Evolutionary conservation across 441 rosid genomes (phyloP).

Genomic region (Omphalea diandra): DNA sequence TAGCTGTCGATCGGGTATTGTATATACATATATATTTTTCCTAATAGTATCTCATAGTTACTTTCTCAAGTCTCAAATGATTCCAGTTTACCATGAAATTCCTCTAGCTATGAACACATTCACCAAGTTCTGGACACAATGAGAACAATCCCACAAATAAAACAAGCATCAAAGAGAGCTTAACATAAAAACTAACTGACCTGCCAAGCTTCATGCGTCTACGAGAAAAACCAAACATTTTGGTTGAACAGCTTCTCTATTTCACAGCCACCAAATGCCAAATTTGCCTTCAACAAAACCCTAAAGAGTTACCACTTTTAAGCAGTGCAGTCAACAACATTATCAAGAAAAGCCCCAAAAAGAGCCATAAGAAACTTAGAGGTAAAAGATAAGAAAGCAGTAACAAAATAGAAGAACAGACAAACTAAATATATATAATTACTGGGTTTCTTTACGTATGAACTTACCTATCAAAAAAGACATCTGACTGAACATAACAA

Average conservation of each 20-base stretch:
- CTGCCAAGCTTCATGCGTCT: conserved; percentile 94
- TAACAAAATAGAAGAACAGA: conserved; percentile 10
- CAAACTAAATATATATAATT: background rate
- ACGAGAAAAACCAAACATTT: conserved; percentile 81
- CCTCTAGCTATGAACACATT: background rate
- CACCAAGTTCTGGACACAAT: background rate
- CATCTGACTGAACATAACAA: conserved; percentile 14
- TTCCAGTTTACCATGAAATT: background rate
- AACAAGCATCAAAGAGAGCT: background rate
- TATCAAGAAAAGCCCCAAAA: conserved; percentile 27
- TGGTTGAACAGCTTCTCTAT: conserved; percentile 22
- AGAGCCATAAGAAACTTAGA: background rate
- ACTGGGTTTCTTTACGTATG: background rate
- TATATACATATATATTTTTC: background rate
- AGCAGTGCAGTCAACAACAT: conserved; percentile 32
- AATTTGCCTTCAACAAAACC: conserved; percentile 25
- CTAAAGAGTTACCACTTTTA: conserved; percentile 32
- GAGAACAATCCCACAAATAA: background rate
- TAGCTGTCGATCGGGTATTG: background rate
- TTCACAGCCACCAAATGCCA: conserved; percentile 16
- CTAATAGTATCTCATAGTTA: background rate
- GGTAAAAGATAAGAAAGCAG: background rate
- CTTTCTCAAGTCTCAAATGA: background rate
- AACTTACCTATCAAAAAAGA: conserved; percentile 11
- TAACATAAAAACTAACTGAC: conserved; percentile 34